A percentile compares a stretch with the other conserved stretches of the same genome.
Evolutionary conservation across 2,329 filamentous ascomycete species (phyloP).

Genomic region (Moelleriella libera): DNA sequence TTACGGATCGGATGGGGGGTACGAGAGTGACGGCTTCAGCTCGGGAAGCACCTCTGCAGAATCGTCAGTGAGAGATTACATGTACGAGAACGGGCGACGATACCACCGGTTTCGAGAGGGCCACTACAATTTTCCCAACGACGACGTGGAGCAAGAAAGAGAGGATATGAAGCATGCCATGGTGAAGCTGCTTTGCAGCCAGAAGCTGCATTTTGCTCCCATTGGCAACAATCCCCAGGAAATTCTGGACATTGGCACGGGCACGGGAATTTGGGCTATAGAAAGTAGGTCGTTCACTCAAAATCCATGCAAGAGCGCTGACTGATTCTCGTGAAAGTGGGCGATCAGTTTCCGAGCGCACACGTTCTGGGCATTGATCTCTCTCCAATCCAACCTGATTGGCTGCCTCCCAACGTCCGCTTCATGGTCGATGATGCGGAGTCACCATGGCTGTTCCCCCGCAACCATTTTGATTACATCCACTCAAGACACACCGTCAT

Average conservation of each 20-base stretch:
- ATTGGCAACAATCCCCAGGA: constrained; percentile 30
- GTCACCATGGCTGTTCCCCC: constrained; percentile 37
- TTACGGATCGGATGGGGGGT: constrained; percentile 18
- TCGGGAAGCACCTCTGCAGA: constrained; percentile 22
- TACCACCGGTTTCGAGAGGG: constrained; percentile 43
- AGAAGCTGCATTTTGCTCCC: constrained; percentile 36
- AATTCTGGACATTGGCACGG: constrained; percentile 43
- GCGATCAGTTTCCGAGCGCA: constrained; percentile 26
- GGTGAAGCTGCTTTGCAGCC: constrained; percentile 31
- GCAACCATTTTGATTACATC: constrained; percentile 44
- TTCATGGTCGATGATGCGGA: constrained; percentile 46
- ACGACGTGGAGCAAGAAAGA: constrained; percentile 43
- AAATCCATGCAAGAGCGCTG: no score
- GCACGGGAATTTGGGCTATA: constrained; percentile 46
- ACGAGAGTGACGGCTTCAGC: constrained; percentile 20
- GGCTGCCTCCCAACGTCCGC: constrained; percentile 39
- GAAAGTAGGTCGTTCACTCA: constrained; percentile 23
- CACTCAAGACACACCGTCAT: constrained; percentile 43
- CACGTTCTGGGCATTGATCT: constrained; percentile 30
- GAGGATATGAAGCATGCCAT: constrained; percentile 43
- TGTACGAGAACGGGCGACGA: constrained; percentile 41
- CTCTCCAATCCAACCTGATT: constrained; percentile 33
- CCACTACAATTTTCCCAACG: constrained; percentile 44
- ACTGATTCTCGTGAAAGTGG: constrained; percentile 20
- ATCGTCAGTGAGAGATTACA: constrained; percentile 32